Evolutionary conservation across 108 stramenopile species (phyloP), one percentile per base, ranked within the genome.

Genomic region (Nitzschia sp.): DNA sequence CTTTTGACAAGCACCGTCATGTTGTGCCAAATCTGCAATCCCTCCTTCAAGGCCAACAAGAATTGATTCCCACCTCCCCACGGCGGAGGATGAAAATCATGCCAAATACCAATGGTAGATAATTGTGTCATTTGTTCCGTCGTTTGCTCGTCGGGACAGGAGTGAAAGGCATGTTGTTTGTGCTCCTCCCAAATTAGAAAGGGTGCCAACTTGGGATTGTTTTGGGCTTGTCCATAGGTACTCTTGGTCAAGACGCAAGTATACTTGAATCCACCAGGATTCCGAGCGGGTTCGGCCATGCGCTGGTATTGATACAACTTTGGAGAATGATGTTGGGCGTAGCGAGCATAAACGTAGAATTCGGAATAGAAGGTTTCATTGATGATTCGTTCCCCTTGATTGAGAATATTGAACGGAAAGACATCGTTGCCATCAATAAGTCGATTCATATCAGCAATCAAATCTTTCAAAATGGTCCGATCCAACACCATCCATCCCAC

Each of bases 51-150:
- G 25, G 67, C 67, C 11, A 68, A 26, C 18, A 68, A 48, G 24
- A 68, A 68, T 28, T 68, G 67, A 68, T 68, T 68, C 38, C 67
- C 67, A 8, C 67, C 67, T 32, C 67, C 67, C 67, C 67, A 68
- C 21, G 67, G 67, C 1, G 67, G 67, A 13, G 32, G 54, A 53
- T 68, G 67, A 27, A 68, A 68, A 30, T 68, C 67, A 38, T 68
- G 67, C 67, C 67, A 68, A 3, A 68, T 68, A 11, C 67, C 67
- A 2, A 68, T 29, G 13, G 46, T 65, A 11, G 64, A 65, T 6
- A 65, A 15, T 28, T 65, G 64, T 53, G 49, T 53, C 31, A 65
- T 33, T 4, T 62, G 36, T 5, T 62, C 29, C 23, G 38, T 45
- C 1, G 49, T 51, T 3, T 65, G 48, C 9, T 29, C 27, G n/a